These are phyloP conservation scores for Spergularia azorica DNA, from an alignment of 179 eudicot genomes.

Conservation along the genomic window DNA sequence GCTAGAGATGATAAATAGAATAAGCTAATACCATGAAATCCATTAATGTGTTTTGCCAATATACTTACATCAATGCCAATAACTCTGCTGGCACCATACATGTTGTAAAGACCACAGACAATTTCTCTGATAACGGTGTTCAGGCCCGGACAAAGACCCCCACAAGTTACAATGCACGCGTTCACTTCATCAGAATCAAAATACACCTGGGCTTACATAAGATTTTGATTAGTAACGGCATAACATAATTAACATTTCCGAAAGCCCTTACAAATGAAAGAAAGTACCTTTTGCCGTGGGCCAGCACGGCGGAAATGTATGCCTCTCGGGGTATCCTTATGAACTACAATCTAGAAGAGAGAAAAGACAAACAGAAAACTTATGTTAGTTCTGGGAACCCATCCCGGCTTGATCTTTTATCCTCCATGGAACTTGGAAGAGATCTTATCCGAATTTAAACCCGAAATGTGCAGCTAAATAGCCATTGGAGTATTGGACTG, in stretches of 20 bases:
- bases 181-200: conserved; percentile 49
- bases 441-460: not conserved
- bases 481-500: not conserved
- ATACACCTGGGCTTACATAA: conserved; percentile 44
- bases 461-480: not conserved
- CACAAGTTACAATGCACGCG: conserved; percentile 61
- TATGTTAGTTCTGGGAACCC: not conserved
- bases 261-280: not conserved
- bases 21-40: conserved; percentile 1
- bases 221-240: conserved; percentile 20
- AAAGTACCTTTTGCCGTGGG: conserved; percentile 45
- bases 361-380: not conserved
- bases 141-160: conserved; percentile 59
- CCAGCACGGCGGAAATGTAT: conserved; percentile 57
- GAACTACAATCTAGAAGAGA: conserved; percentile 40
- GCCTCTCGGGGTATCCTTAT: conserved; percentile 45
- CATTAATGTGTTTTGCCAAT: not conserved
- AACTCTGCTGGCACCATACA: conserved; percentile 53
- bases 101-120: conserved; percentile 50
- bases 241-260: conserved; percentile 9
- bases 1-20: not conserved
- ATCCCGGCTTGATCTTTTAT: not conserved
- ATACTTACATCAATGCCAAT: conserved; percentile 55
- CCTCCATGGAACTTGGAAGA: not conserved
- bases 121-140: conserved; percentile 60